Base-by-base conservation (phyloP, 2,329 filamentous ascomycete species). In the Mycosphaerella sp. region DNA sequence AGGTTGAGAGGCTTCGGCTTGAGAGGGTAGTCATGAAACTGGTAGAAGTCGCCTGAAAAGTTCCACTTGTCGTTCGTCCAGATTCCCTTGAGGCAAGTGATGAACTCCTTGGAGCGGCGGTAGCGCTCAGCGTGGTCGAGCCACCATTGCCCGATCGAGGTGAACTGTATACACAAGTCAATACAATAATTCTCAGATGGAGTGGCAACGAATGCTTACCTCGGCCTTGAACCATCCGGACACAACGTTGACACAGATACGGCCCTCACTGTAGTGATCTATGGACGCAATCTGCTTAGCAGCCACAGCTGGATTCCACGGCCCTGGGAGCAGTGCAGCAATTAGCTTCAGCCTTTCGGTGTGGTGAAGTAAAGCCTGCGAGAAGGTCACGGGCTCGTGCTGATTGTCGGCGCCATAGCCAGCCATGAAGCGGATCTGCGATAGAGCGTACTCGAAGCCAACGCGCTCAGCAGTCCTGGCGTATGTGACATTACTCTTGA, bases 201-300 rank as follows among this genome's bases (percentile, higher is more conserved):
- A 25, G 21, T 25, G 7, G 21, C 7, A 1, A 25, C 1, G 21
- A 25, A 9, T 9, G 40, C 58, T 47, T 41, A 65, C 62, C 50
- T 78, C 76, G 46, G 70, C 67, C 57, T 77, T 77, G 65, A 78
- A 78, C 75, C 76, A 79, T 3, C 76, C 76, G 1, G 71, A 75
- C 0, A 79, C 76, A 1, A 79, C 68, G 45, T 79, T 79, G 8
- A 79, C 75, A 1, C 74, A 74, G 21, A 77, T 71, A 4, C 75
- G 71, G 2, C 75, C 75, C n/a, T 74, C 69, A 32, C 67, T 71
- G 62, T 77, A 78, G 46, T 77, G 68, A 59, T 78, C 75, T 45
- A 79, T 78, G 44, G 71, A 75, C 2, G 76, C 75, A 49, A 78
- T 74, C 59, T 77, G 74, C 63, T 79, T 79, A 10, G 76, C 75